Conservation (phyloP, 2,329 filamentous ascomycete genomes). For the Colletotrichum sp. region DNA sequence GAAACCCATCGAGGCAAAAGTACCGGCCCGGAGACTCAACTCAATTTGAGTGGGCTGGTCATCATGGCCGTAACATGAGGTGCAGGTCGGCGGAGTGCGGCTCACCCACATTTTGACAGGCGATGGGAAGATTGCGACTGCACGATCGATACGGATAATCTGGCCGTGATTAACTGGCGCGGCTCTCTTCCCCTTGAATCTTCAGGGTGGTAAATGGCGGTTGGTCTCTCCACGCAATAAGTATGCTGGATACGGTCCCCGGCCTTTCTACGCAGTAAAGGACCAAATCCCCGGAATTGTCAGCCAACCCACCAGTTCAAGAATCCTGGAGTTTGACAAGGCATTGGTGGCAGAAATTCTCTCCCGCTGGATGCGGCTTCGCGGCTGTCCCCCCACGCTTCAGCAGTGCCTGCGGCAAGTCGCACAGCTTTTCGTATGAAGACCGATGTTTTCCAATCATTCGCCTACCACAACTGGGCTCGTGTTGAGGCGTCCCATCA, state of each 20-base stretch:
- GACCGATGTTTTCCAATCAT: not conserved
- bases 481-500: not conserved
- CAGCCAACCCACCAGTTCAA: not conserved
- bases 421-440: constrained; percentile 4
- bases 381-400: not conserved
- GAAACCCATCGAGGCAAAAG: not conserved
- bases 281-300: constrained; percentile 8
- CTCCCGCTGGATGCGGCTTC: not conserved
- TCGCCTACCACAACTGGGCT: not conserved
- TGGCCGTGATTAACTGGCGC: not conserved
- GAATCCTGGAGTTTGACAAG: not conserved
- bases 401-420: not conserved
- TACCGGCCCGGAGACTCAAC: not conserved
- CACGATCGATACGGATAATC: not conserved
- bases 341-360: constrained; percentile 3
- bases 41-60: not conserved
- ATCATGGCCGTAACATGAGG: not conserved
- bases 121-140: not conserved
- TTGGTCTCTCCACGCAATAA: not conserved
- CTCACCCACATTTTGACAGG: constrained; percentile 7
- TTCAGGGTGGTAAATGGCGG: not conserved
- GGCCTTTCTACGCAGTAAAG: constrained; percentile 2
- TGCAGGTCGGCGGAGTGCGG: not conserved
- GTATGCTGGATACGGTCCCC: not conserved
- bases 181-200: not conserved